Conservation (phyloP, 805 yeast species). For the Saccharomycopsis guyanensis region DNA sequence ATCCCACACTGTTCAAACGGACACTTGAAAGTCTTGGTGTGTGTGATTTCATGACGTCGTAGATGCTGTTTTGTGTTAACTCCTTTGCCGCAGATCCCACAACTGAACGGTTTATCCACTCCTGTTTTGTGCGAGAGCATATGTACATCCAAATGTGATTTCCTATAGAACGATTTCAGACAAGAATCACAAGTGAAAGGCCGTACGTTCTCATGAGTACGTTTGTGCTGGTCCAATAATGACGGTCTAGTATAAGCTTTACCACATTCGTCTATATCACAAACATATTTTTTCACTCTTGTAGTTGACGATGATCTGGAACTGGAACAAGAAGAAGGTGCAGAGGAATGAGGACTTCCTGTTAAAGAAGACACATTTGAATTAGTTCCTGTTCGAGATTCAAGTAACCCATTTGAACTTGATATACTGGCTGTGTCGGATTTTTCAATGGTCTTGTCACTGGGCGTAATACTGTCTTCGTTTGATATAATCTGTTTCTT, state of each 20-base stretch:
- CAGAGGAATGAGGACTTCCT: neutral
- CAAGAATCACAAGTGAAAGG: conserved; percentile 69
- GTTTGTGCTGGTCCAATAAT: conserved; percentile 69
- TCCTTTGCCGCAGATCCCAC: conserved; percentile 75
- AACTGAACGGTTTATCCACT: conserved; percentile 59
- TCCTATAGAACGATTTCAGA: conserved; percentile 57
- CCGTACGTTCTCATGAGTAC: conserved; percentile 70
- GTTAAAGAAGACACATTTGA: neutral
- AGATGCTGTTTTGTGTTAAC: conserved; percentile 75
- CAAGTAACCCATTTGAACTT: neutral
- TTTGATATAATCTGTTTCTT: too few species aligned
- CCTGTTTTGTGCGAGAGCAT: conserved; percentile 46
- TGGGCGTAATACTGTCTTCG: too few species aligned
- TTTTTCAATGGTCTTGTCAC: too few species aligned
- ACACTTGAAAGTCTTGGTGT: conserved; percentile 60
- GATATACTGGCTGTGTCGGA: too few species aligned
- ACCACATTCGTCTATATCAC: conserved; percentile 59
- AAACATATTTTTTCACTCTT: conserved; percentile 54
- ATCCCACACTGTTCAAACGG: conserved; percentile 53
- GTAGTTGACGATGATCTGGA: conserved; percentile 30
- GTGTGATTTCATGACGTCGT: conserved; percentile 76
- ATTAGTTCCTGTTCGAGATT: neutral
- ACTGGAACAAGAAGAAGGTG: neutral
- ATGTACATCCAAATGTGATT: conserved; percentile 77
- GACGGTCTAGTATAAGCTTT: conserved; percentile 80